Conservation (phyloP, 2,329 filamentous ascomycete genomes). For the Claviceps quebecensis region DNA sequence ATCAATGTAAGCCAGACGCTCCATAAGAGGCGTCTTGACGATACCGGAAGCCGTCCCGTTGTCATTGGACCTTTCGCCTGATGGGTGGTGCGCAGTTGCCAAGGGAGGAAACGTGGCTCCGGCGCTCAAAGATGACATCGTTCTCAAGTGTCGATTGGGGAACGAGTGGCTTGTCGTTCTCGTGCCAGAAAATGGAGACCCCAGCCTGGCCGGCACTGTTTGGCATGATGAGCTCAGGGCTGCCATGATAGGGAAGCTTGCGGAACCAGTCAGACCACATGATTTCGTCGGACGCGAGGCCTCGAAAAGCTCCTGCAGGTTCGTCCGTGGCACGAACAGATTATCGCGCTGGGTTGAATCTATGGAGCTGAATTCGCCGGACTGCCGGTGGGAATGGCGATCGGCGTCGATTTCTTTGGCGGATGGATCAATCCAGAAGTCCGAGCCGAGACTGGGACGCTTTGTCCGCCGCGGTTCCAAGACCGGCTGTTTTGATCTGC, state of each 20-base stretch:
- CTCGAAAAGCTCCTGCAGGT: conserved; percentile 27
- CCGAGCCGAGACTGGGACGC: conserved; percentile 39
- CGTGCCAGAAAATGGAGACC: conserved; percentile 41
- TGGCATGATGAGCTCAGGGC: conserved; percentile 14
- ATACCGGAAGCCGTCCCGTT: conserved; percentile 9
- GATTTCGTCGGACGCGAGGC: conserved; percentile 11
- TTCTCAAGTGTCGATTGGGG: conserved; percentile 40
- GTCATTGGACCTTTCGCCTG: conserved; percentile 15
- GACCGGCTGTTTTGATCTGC: conserved; percentile 32
- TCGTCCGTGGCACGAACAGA: conserved; percentile 27
- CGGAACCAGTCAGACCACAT: not conserved
- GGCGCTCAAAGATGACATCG: conserved; percentile 27
- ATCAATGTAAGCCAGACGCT: conserved; percentile 43
- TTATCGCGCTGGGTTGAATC: conserved; percentile 20
- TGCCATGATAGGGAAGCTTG: conserved; percentile 2
- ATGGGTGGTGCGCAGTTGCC: conserved; percentile 38
- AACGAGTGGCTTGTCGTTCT: conserved; percentile 41
- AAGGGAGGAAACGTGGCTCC: conserved; percentile 36
- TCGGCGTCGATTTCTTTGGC: conserved; percentile 11
- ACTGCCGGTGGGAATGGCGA: conserved; percentile 8
- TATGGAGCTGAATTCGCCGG: conserved; percentile 22
- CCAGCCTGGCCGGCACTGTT: conserved; percentile 33
- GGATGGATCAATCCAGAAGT: conserved; percentile 37
- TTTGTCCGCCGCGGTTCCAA: conserved; percentile 34
- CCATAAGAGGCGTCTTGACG: conserved; percentile 30